Conservation (phyloP, 345 rosid species). For the Populus tremula region DNA sequence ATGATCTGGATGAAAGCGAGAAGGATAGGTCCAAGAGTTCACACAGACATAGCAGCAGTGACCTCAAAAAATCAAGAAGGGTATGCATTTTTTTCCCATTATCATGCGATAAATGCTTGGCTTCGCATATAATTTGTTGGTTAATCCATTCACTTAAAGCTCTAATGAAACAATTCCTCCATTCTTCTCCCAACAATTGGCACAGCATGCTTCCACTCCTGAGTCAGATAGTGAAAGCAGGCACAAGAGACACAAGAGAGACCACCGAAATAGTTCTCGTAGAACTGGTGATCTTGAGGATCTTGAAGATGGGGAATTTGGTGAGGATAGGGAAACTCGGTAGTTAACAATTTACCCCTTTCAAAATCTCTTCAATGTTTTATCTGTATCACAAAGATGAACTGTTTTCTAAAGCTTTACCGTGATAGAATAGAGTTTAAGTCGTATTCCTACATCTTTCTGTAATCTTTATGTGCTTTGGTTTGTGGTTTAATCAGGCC, state of each 20-base stretch:
- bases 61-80: conserved; percentile 63
- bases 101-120: conserved; percentile 7
- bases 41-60: conserved; percentile 48
- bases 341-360: conserved; percentile 10
- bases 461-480: background rate
- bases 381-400: conserved; percentile 2
- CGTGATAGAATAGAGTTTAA: background rate
- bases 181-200: background rate
- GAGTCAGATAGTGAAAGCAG: conserved; percentile 67
- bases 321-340: conserved; percentile 39
- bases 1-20: conserved; percentile 51
- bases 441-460: background rate
- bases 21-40: conserved; percentile 49
- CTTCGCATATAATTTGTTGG: background rate
- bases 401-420: conserved; percentile 5
- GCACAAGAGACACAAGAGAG: conserved; percentile 68
- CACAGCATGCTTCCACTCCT: conserved; percentile 58
- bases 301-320: conserved; percentile 88
- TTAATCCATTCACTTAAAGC: background rate
- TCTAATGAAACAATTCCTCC: background rate
- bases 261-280: conserved; percentile 48
- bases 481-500: background rate
- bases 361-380: background rate
- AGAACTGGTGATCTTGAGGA: conserved; percentile 55
- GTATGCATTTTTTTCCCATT: conserved; percentile 27